Percentiles rank a stretch among this genome's conserved stretches.
phyloP scores from a whole-genome alignment of 495 filamentous ascomycete genomes.

The Penicillium angulare region DNA sequence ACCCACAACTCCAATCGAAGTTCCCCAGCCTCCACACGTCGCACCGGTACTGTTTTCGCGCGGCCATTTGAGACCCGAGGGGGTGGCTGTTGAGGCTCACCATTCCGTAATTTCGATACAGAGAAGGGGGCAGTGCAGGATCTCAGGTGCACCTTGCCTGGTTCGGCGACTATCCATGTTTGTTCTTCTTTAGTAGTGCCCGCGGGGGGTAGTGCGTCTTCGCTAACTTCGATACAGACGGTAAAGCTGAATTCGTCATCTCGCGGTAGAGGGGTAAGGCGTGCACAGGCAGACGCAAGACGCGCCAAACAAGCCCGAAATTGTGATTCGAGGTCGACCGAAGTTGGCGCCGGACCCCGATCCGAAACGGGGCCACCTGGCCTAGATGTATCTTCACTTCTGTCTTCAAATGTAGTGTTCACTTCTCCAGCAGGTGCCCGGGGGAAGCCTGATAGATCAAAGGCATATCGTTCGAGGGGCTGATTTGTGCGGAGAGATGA shows the following conservation, averaged over 20 bases:
- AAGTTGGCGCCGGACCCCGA: conserved; percentile 33
- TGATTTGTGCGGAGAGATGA: conserved; percentile 56
- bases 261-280: conserved; percentile 62
- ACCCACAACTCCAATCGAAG: conserved; percentile 56
- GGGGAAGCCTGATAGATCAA: conserved; percentile 78
- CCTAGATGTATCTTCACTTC: conserved; percentile 44
- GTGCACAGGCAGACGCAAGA: conserved; percentile 53
- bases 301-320: conserved; percentile 60
- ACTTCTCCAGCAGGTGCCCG: conserved; percentile 51
- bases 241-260: conserved; percentile 77
- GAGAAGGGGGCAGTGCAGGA: conserved; percentile 48
- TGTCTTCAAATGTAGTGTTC: conserved; percentile 53
- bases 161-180: conserved; percentile 55
- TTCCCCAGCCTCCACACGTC: conserved; percentile 53
- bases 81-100: conserved; percentile 36
- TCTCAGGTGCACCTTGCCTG: conserved; percentile 44
- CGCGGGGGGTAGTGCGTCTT: conserved; percentile 72
- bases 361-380: conserved; percentile 35
- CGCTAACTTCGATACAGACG: conserved; percentile 78
- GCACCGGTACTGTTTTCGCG: conserved; percentile 52
- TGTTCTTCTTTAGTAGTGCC: conserved; percentile 55
- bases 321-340: conserved; percentile 67
- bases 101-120: conserved; percentile 42
- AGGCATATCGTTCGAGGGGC: conserved; percentile 78
- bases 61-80: conserved; percentile 43